phyloP scores from a whole-genome alignment of 129 eudicot genomes.

The Artemisia tridentata region DNA sequence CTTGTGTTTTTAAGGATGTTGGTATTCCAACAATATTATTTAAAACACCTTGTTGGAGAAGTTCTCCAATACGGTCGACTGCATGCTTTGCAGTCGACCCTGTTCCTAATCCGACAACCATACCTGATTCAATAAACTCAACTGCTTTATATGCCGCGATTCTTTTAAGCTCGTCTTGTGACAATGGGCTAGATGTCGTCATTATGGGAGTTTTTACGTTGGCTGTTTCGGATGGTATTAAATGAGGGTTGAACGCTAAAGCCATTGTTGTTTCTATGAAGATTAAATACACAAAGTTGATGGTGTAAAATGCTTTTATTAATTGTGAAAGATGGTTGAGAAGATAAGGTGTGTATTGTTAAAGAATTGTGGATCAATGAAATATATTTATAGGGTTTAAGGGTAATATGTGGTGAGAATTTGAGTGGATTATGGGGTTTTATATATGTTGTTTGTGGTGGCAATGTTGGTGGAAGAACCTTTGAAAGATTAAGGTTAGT shows the following conservation, averaged over 20 bases:
- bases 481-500: no score
- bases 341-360: conserved; percentile 11
- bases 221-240: not conserved
- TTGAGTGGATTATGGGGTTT: no score
- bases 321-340: conserved; percentile 14
- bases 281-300: no score
- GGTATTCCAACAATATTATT: conserved; percentile 73
- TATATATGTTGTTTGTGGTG: no score
- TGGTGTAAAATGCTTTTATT: not conserved
- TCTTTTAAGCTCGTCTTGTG: conserved; percentile 78
- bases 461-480: no score
- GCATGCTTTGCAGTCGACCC: conserved; percentile 92
- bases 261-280: conserved; percentile 21
- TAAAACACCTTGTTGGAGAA: conserved; percentile 53
- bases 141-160: conserved; percentile 88
- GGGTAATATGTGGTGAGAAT: conserved; percentile 19
- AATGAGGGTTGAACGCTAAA: conserved; percentile 24
- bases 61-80: conserved; percentile 66
- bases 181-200: conserved; percentile 25
- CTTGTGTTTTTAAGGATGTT: conserved; percentile 66
- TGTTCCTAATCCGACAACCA: conserved; percentile 91
- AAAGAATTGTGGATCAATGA: conserved; percentile 13
- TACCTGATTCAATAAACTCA: conserved; percentile 72
- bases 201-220: conserved; percentile 30
- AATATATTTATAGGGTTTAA: conserved; percentile 4